phyloP scores from a whole-genome alignment of 768 basidiomycete genomes.

The Mycena floridula region DNA sequence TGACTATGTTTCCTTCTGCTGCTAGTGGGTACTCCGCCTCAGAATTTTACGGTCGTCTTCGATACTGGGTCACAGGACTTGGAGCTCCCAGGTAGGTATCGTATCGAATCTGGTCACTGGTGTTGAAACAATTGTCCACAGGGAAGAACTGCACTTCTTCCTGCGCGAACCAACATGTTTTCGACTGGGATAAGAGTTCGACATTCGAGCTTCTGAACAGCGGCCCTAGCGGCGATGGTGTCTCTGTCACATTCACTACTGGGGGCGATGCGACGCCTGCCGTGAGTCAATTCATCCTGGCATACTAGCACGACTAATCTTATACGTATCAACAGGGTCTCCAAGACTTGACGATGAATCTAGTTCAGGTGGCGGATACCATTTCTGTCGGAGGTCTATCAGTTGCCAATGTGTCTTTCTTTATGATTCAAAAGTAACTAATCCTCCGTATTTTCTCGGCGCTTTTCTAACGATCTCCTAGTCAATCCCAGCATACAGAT shows the following conservation, averaged over 20 bases:
- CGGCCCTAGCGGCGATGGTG: neutral
- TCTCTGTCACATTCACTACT: slow-evolving; percentile 7
- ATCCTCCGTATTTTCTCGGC: neutral
- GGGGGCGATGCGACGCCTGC: slow-evolving; percentile 18
- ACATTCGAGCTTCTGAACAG: slow-evolving; percentile 4
- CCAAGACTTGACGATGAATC: slow-evolving; percentile 20
- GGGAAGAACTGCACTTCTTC: slow-evolving; percentile 5
- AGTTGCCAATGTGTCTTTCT: slow-evolving; percentile 16
- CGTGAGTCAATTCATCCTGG: no score
- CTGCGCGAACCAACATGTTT: slow-evolving; percentile 8
- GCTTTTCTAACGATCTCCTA: no score
- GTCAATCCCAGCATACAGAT: no score
- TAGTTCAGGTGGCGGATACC: slow-evolving; percentile 21
- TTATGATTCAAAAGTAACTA: slow-evolving; percentile 17
- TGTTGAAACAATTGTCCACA: slow-evolving; percentile 8
- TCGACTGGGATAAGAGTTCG: slow-evolving; percentile 6
- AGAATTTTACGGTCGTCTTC: slow-evolving; percentile 13
- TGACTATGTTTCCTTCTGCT: no score
- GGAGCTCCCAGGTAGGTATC: neutral
- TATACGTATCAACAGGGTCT: no score
- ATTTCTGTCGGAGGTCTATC: slow-evolving; percentile 23
- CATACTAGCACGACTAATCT: no score
- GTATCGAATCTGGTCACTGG: neutral
- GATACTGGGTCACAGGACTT: neutral
- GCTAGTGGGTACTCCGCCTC: slow-evolving; percentile 14